Evolutionary conservation across 2,329 filamentous ascomycete species (phyloP), one percentile per base, ranked within the genome.

Genomic region (Claviceps sp.): DNA sequence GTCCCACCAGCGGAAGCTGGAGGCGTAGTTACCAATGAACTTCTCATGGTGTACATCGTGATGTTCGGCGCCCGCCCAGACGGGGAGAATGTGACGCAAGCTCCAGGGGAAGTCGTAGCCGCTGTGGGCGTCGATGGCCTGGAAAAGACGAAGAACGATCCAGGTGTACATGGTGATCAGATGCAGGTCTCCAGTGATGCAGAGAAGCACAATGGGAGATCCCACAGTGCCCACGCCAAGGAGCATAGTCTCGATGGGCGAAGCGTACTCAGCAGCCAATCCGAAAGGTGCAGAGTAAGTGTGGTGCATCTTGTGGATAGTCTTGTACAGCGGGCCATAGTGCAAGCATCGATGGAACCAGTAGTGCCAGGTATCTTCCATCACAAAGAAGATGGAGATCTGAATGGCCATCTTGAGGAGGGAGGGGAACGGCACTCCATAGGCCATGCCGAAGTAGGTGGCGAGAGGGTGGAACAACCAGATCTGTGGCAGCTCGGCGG

Each of bases 1-100:
- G 73, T 98, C 93, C 93, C 93, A 98, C 93, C 93, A 98, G 69
- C 91, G 81, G 82, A 98, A 98, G 76, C 88, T 95, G 66, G 89
- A 95, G 49, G 91, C 77, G 68, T 97, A 98, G 76, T 98, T 98
- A 62, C 93, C 93, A 57, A 98, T 89, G 73, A 98, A 98, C 67
- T 89, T 89, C 76, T 98, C 93, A 73, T 98, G 93, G 73, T 98
- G 93, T 45, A 89, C 75, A 65, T 98, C 93, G 73, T 98, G 93
- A 73, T 97, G 91, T 62, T 95, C 84, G 52, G 93, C 93, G 56
- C 93, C 93, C 52, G 91, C 91, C 93, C 93, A 98, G 80, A 98
- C 90, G 38, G 93, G 93, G 49, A 98, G 74, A 76, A 97, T 87
- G 70, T 96, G 88, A 70, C 90, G 89, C 71, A 98, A 73, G 64